Conservation (phyloP, 129 eudicot genomes). For the Glebionis coronaria region DNA sequence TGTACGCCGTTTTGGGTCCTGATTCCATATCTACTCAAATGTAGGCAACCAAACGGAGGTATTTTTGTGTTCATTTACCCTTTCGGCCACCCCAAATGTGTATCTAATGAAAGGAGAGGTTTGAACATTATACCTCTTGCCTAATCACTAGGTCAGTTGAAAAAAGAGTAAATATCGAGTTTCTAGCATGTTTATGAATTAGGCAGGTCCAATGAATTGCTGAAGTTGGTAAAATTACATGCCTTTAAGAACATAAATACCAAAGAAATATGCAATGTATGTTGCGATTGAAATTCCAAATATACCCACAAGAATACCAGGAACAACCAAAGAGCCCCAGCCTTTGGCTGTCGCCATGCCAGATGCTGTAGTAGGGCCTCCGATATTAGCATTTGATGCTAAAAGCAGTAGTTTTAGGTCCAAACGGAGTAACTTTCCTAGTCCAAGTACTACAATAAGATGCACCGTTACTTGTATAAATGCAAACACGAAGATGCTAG, state of each 20-base stretch:
- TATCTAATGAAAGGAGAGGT: too few relatives aligned
- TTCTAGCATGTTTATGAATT: too few relatives aligned
- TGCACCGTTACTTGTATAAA: conserved; percentile 74
- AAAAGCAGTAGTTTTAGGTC: conserved; percentile 54
- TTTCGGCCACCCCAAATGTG: too few relatives aligned
- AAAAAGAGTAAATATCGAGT: too few relatives aligned
- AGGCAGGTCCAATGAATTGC: too few relatives aligned
- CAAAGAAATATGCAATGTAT: conserved; percentile 66
- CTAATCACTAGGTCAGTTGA: too few relatives aligned
- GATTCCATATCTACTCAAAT: too few relatives aligned
- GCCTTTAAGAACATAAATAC: conserved; percentile 48
- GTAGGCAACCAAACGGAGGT: too few relatives aligned
- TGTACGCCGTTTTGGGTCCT: too few relatives aligned
- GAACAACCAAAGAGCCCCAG: conserved; percentile 75
- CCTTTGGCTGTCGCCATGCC: conserved; percentile 95
- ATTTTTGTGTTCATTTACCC: too few relatives aligned
- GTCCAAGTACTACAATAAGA: conserved; percentile 55
- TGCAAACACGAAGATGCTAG: conserved; percentile 69
- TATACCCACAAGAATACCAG: conserved; percentile 81
- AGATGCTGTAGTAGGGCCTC: conserved; percentile 93
- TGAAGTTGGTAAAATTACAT: conserved; percentile 29
- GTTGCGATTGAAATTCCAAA: conserved; percentile 78
- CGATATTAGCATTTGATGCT: conserved; percentile 92
- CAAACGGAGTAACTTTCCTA: conserved; percentile 60
- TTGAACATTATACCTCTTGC: too few relatives aligned